Base-by-base conservation (phyloP, 331 rosid genomes). In the Spiraea crenata region DNA sequence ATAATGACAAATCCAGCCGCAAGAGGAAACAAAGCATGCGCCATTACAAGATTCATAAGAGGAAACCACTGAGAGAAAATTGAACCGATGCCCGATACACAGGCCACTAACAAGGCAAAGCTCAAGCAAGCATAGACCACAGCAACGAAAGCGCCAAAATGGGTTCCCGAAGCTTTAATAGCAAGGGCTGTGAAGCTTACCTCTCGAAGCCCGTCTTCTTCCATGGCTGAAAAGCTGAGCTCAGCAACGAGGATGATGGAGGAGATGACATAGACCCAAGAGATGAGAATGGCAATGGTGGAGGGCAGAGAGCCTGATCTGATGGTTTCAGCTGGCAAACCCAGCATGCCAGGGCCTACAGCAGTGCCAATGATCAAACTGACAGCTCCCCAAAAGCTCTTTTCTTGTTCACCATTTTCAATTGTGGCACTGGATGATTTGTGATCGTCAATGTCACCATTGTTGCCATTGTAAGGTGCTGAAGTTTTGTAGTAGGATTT, bases 381-480 rank as follows among this genome's bases (percentile, higher is more conserved):
- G 65, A 79, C 85, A 13, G 88, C 92, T 46, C 88, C 92, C 86
- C 80, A 85, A 79, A 87, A 83, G 62, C 69, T 85, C 61, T 83
- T 84, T 10, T 64, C 44, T 60, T 60, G 65, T 25, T 25, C 31
- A 25, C 1, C 31, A 25, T 25, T 25, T 25, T 25, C 31, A 25
- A 25, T 25, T 25, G 31, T 25, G 31, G 31, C 31, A 25, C 2
- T 25, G 31, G 31, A 25, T 48, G 57, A 39, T 59, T 67, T 67
- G 15, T 17, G 5, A 41, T 15, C 5, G 42, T 15, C 66, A 74
- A 34, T 13, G 11, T 63, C 58, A 35, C 64, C 54, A 15, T 50
- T 59, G 49, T 74, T 50, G 40, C n/a, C 65, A 12, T 17, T 44
- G 35, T 80, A 38, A 51, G 34, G 37, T 73, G 64, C 5, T 25